These are phyloP conservation scores for Chaetomiaceae sp. DNA, from an alignment of 2,329 filamentous ascomycete species.

Conservation along the genomic window DNA sequence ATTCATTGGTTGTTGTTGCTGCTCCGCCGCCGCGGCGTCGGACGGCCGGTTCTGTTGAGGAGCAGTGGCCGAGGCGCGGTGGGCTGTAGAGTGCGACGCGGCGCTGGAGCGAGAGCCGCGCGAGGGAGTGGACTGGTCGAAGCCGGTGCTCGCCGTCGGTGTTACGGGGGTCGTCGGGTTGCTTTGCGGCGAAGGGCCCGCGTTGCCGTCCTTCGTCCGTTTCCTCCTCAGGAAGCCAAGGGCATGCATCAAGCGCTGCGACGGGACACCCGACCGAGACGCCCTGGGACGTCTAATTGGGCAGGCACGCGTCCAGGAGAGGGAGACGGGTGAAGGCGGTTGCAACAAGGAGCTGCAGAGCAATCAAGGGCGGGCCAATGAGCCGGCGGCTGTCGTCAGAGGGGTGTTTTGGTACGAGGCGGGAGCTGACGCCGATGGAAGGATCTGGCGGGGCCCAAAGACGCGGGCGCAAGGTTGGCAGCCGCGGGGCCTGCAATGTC, in stretches of 20 bases:
- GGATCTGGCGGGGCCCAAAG: constrained; percentile 1
- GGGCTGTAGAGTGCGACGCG: constrained; percentile 12
- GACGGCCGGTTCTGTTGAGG: constrained; percentile 30
- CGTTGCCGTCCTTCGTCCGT: constrained; percentile 86
- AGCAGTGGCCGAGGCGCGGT: constrained; percentile 12
- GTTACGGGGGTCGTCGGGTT: constrained; percentile 58
- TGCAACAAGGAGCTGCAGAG: constrained; percentile 20
- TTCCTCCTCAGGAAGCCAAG: constrained; percentile 90
- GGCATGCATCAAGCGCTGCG: constrained; percentile 56
- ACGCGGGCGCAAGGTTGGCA: no score
- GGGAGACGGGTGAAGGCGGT: constrained; percentile 9
- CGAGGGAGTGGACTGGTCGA: constrained; percentile 35
- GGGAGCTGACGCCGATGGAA: constrained; percentile 9
- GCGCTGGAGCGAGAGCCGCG: constrained; percentile 26
- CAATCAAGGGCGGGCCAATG: constrained; percentile 26
- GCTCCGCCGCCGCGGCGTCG: constrained; percentile 22
- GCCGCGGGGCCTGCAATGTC: no score
- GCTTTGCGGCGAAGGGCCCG: constrained; percentile 63
- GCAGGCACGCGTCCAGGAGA: constrained; percentile 10
- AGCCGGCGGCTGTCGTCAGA: constrained; percentile 16
- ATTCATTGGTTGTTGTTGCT: constrained; percentile 31
- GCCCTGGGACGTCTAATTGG: constrained; percentile 27
- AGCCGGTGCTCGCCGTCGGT: not conserved
- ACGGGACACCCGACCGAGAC: constrained; percentile 19
- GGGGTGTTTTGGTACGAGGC: not conserved